Conservation (phyloP, 2,329 filamentous ascomycete species). For the Botrytis fragariae region DNA sequence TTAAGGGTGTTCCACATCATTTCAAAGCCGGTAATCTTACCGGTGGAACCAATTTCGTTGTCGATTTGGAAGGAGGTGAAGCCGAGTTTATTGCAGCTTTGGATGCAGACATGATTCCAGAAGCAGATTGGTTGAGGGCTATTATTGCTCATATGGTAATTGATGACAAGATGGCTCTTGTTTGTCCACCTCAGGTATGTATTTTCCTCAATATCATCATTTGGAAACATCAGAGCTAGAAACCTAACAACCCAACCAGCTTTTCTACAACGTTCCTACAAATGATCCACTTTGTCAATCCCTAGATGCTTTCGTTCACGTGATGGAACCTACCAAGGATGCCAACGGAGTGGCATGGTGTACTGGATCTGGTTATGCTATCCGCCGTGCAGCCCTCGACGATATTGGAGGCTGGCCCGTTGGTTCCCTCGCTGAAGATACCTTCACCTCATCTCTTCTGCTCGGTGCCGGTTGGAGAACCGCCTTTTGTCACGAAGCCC, state of each 20-base stretch:
- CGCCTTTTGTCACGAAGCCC: constrained; percentile 56
- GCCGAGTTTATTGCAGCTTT: constrained; percentile 59
- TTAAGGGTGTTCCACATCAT: constrained; percentile 44
- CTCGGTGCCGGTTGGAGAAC: constrained; percentile 62
- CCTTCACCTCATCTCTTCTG: constrained; percentile 57
- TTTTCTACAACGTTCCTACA: constrained; percentile 61
- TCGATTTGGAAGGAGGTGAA: constrained; percentile 47
- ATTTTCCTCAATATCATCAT: neutral
- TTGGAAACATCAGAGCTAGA: no score
- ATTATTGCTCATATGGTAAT: constrained; percentile 57
- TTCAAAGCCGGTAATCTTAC: constrained; percentile 67
- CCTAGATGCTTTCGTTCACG: constrained; percentile 57
- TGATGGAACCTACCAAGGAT: constrained; percentile 48
- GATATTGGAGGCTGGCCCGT: constrained; percentile 61
- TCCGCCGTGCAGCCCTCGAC: constrained; percentile 57
- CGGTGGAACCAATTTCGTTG: constrained; percentile 53
- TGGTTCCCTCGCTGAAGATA: constrained; percentile 59
- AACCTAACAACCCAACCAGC: constrained; percentile 31
- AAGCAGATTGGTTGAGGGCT: constrained; percentile 57
- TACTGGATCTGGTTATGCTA: constrained; percentile 61
- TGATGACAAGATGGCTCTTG: constrained; percentile 56
- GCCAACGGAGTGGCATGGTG: constrained; percentile 56
- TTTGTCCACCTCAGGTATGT: constrained; percentile 53
- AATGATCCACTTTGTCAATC: constrained; percentile 56
- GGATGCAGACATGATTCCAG: constrained; percentile 68